Percentiles rank a stretch among this genome's conserved stretches.
These are phyloP conservation scores for Scorias spongiosa DNA, from an alignment of 2,329 filamentous ascomycete species.

Conservation along the genomic window DNA sequence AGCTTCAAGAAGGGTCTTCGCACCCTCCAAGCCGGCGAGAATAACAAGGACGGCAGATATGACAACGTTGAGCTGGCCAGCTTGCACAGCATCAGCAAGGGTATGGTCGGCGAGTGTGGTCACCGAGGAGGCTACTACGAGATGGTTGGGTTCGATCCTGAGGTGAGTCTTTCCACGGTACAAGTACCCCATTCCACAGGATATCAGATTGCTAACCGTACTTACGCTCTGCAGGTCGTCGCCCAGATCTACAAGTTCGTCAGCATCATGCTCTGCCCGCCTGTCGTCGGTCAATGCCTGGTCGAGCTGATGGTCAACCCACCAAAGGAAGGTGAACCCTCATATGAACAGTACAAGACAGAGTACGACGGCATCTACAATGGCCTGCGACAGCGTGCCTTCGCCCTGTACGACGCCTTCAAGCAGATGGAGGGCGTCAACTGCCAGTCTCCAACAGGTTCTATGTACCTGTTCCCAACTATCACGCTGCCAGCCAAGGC, in stretches of 20 bases:
- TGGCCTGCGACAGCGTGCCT: conserved; percentile 64
- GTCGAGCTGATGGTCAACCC: conserved; percentile 98
- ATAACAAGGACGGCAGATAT: conserved; percentile 55
- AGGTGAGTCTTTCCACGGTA: conserved; percentile 12
- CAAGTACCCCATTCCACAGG: background rate
- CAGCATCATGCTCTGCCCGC: conserved; percentile 89
- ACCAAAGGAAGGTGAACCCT: conserved; percentile 67
- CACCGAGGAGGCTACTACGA: conserved; percentile 98
- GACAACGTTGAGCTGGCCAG: conserved; percentile 79
- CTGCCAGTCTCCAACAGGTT: conserved; percentile 77
- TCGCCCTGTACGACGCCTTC: conserved; percentile 80
- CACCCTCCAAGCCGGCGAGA: conserved; percentile 53
- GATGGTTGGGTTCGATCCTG: conserved; percentile 65
- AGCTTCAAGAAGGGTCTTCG: conserved; percentile 87
- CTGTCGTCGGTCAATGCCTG: conserved; percentile 88
- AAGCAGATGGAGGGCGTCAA: conserved; percentile 89
- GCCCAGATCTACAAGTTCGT: conserved; percentile 98
- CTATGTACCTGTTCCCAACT: conserved; percentile 98
- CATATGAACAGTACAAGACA: conserved; percentile 64
- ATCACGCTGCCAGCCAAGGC: conserved; percentile 69
- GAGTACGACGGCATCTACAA: conserved; percentile 76
- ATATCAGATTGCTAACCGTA: background rate
- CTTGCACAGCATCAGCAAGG: conserved; percentile 88
- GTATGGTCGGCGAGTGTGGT: conserved; percentile 97
- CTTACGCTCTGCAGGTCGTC: conserved; percentile 48